A percentile compares a stretch with the other conserved stretches of the same genome.
These are phyloP conservation scores for Coniochaeta sp. DNA, from an alignment of 2,329 filamentous ascomycete genomes.

Conservation along the genomic window DNA sequence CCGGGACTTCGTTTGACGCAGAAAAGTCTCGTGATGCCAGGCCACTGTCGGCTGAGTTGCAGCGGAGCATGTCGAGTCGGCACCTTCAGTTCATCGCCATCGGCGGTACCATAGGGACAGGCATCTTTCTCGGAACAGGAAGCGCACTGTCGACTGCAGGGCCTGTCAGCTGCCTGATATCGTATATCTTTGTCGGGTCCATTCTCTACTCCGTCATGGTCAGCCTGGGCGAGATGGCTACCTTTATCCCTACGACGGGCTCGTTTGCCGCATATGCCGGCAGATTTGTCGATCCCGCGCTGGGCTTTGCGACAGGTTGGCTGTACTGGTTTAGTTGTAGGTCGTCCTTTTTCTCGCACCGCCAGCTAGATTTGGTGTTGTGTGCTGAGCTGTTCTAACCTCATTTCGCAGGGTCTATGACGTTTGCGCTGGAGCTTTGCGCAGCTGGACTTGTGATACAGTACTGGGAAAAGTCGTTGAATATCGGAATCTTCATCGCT, in stretches of 20 bases:
- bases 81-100: slow-evolving; percentile 45
- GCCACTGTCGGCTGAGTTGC: not conserved
- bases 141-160: slow-evolving; percentile 54
- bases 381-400: not conserved
- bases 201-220: slow-evolving; percentile 72
- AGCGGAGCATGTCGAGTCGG: slow-evolving; percentile 14
- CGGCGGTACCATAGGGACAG: slow-evolving; percentile 62
- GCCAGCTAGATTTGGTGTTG: not conserved
- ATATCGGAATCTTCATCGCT: slow-evolving; percentile 64
- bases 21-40: not conserved
- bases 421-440: slow-evolving; percentile 65
- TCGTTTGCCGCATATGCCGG: slow-evolving; percentile 71
- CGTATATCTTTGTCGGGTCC: slow-evolving; percentile 61
- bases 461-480: slow-evolving; percentile 59
- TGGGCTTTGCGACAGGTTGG: slow-evolving; percentile 61
- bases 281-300: slow-evolving; percentile 58
- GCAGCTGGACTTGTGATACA: slow-evolving; percentile 68
- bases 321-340: slow-evolving; percentile 72
- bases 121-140: slow-evolving; percentile 63
- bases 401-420: slow-evolving; percentile 44
- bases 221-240: slow-evolving; percentile 64
- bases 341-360: slow-evolving; percentile 4
- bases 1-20: not conserved
- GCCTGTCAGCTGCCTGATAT: slow-evolving; percentile 59
- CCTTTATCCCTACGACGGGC: slow-evolving; percentile 68